phyloP scores from a whole-genome alignment of 768 basidiomycete species.

The Chalciporus sphaerocephalus region DNA sequence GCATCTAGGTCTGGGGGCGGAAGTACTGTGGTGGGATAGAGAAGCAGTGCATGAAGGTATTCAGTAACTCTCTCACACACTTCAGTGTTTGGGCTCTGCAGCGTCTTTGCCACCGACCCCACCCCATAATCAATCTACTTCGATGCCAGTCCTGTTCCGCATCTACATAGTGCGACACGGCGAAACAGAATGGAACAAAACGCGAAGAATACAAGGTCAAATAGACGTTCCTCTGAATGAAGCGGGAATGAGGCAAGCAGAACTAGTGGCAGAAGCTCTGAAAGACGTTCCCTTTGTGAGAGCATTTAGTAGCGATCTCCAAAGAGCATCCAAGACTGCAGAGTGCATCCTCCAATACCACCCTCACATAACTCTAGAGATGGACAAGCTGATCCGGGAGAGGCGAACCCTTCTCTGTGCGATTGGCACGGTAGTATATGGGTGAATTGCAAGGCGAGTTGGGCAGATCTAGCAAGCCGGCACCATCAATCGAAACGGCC shows the following conservation, averaged over 20 bases:
- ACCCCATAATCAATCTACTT: neutral
- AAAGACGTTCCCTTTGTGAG: constrained; percentile 49
- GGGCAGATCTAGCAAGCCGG: constrained; percentile 10
- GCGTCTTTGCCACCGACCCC: neutral
- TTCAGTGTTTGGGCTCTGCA: no score
- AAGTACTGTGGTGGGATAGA: no score
- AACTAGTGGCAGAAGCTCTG: constrained; percentile 50
- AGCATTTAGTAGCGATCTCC: constrained; percentile 71
- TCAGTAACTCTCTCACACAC: no score
- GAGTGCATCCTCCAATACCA: constrained; percentile 57
- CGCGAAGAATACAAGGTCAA: constrained; percentile 70
- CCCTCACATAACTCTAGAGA: constrained; percentile 40
- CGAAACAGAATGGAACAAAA: constrained; percentile 67
- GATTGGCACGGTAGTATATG: constrained; percentile 43
- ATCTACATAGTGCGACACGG: constrained; percentile 74
- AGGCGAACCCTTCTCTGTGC: constrained; percentile 24
- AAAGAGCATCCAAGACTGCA: constrained; percentile 67
- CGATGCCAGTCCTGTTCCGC: constrained; percentile 35
- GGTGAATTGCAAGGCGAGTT: constrained; percentile 57
- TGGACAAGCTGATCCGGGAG: constrained; percentile 54
- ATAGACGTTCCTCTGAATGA: constrained; percentile 64
- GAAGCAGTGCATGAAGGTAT: no score
- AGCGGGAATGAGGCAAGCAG: constrained; percentile 56
- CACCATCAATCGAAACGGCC: constrained; percentile 23
- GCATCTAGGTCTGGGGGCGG: no score